Evolutionary conservation across 306 rosid species (phyloP).

Genomic region (Vicia faba): DNA sequence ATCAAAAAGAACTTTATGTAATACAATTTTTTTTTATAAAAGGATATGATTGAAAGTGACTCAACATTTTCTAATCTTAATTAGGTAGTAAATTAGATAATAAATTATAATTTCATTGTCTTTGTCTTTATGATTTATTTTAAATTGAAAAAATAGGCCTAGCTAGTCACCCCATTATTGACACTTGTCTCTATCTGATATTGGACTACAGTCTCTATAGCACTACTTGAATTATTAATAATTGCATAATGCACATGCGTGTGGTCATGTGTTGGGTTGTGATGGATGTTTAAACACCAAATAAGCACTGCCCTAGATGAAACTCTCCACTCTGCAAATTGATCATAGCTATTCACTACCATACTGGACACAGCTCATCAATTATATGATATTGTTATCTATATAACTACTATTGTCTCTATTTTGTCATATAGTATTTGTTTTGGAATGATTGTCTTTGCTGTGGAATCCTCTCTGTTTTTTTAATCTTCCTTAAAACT

Average conservation of each 20-base stretch:
- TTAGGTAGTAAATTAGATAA: too few relatives aligned
- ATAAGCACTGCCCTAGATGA: slow-evolving; percentile 42
- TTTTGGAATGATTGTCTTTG: not conserved
- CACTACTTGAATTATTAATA: slow-evolving; percentile 1
- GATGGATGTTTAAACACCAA: slow-evolving; percentile 27
- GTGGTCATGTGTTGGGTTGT: slow-evolving; percentile 2
- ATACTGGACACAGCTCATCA: not conserved
- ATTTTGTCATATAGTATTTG: not conserved
- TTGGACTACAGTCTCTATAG: slow-evolving; percentile 14
- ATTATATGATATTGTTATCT: not conserved
- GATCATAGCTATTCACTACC: not conserved
- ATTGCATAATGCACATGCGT: not conserved
- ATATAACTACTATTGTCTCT: not conserved
- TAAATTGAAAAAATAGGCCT: not conserved
- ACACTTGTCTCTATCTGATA: slow-evolving; percentile 1
- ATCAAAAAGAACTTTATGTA: too few relatives aligned
- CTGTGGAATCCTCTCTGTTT: not conserved
- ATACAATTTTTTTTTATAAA: too few relatives aligned
- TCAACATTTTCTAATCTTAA: too few relatives aligned
- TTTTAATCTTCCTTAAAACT: not conserved
- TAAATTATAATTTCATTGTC: too few relatives aligned
- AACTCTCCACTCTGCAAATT: not conserved
- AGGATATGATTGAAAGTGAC: too few relatives aligned
- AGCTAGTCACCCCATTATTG: not conserved
- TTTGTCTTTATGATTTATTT: too few relatives aligned